These are phyloP conservation scores for Elongisporangium undulatum DNA, from an alignment of 352 stramenopile species.

Conservation along the genomic window DNA sequence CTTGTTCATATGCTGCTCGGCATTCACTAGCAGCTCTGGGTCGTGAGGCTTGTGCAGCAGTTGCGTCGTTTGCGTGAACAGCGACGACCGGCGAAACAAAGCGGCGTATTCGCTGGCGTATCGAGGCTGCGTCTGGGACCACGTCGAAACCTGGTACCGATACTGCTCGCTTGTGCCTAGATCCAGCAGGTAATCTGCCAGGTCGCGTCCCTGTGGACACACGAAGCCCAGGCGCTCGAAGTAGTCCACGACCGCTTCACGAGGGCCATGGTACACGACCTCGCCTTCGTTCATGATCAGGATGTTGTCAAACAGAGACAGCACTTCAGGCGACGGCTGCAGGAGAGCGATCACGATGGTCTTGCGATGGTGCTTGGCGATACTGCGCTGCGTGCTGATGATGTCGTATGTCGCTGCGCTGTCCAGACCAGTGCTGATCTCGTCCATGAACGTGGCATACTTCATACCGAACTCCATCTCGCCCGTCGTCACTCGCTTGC, in stretches of 20 bases:
- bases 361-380: conserved; percentile 26
- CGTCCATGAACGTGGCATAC: conserved; percentile 80
- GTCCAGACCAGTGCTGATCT: conserved; percentile 92
- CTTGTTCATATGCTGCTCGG: conserved; percentile 18
- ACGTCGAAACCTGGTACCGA: conserved; percentile 18
- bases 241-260: conserved; percentile 10
- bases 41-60: conserved; percentile 9
- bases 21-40: conserved; percentile 12
- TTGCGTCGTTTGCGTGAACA: conserved; percentile 13
- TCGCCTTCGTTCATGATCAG: conserved; percentile 74
- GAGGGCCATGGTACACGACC: conserved; percentile 65
- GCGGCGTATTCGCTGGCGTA: conserved; percentile 30
- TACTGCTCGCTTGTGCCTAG: conserved; percentile 27
- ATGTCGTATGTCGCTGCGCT: conserved; percentile 90
- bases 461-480: conserved; percentile 78
- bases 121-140: conserved; percentile 9
- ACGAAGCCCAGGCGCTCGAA: conserved; percentile 26
- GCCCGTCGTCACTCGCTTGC: conserved; percentile 62
- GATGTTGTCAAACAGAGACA: conserved; percentile 58
- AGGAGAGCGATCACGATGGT: too few species aligned
- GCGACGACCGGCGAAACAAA: conserved; percentile 15
- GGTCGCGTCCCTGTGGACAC: conserved; percentile 19
- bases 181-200: conserved; percentile 31
- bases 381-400: conserved; percentile 47
- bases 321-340: too few species aligned